A percentile compares a stretch with the other conserved stretches of the same genome.
Evolutionary conservation across 1,139 yeast genomes (phyloP).

Genomic region (Dujonia santamariae): DNA sequence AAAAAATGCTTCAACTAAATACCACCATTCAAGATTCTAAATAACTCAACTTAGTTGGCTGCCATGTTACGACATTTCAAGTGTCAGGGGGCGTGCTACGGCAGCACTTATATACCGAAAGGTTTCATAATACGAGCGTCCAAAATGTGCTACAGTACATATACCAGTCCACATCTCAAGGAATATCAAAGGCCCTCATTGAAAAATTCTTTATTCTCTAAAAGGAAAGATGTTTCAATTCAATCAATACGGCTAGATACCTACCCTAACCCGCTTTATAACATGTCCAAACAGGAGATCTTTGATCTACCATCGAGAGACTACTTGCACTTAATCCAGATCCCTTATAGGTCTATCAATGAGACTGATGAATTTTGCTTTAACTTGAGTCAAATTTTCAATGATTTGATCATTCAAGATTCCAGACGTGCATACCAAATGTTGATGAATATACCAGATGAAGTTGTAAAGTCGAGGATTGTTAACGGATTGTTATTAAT

Average conservation of each 20-base stretch:
- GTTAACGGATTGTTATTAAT: slow-evolving; percentile 12
- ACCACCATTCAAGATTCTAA: no score
- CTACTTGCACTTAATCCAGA: slow-evolving; percentile 21
- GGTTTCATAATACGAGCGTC: no score
- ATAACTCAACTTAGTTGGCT: no score
- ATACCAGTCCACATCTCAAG: no score
- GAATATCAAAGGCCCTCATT: no score
- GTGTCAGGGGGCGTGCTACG: no score
- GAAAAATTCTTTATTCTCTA: no score
- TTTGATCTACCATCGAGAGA: slow-evolving; percentile 14
- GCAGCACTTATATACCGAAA: no score
- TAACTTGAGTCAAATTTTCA: slow-evolving; percentile 27
- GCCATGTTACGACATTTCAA: no score
- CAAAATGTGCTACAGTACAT: no score
- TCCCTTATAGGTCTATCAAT: slow-evolving; percentile 22
- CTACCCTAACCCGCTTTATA: slow-evolving; percentile 33
- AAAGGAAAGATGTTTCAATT: no score
- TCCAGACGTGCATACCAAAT: slow-evolving; percentile 22
- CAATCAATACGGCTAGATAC: slow-evolving; percentile 18
- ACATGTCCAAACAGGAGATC: slow-evolving; percentile 26
- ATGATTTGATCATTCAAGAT: slow-evolving; percentile 25
- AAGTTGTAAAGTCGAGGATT: slow-evolving; percentile 14
- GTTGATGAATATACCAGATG: slow-evolving; percentile 17
- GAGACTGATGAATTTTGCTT: slow-evolving; percentile 31
- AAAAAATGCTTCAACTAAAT: no score